Conservation (phyloP, 768 basidiomycete genomes). For the Strobilomyces confusus region DNA sequence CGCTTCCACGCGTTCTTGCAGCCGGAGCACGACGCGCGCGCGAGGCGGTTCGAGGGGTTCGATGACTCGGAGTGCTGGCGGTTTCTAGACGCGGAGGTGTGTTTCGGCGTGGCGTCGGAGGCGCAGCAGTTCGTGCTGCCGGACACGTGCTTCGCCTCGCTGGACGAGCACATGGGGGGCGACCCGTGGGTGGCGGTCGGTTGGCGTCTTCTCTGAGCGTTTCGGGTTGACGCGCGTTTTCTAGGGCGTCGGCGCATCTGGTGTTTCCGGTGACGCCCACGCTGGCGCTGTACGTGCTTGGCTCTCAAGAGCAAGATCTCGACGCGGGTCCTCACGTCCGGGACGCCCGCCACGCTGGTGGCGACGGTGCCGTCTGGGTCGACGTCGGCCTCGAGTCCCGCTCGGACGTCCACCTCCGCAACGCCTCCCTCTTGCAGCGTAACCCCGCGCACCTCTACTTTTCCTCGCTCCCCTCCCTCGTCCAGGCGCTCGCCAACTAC, state of each 20-base stretch:
- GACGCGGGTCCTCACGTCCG: not conserved
- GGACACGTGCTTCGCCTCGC: conserved; percentile 49
- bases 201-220: not conserved
- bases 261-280: conserved; percentile 56
- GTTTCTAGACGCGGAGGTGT: conserved; percentile 47
- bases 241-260: conserved; percentile 44
- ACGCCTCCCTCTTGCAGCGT: conserved; percentile 53
- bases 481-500: conserved; percentile 51
- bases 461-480: conserved; percentile 47
- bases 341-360: not conserved
- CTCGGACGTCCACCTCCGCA: conserved; percentile 57
- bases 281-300: conserved; percentile 51
- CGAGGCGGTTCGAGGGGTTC: conserved; percentile 14
- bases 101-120: conserved; percentile 49
- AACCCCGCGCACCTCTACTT: conserved; percentile 50
- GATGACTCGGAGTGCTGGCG: conserved; percentile 48
- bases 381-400: conserved; percentile 49
- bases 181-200: conserved; percentile 23
- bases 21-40: conserved; percentile 2
- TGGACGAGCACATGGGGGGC: conserved; percentile 44
- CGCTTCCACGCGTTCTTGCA: conserved; percentile 29
- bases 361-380: conserved; percentile 31
- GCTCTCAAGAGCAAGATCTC: conserved; percentile 23
- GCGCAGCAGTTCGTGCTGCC: conserved; percentile 55
- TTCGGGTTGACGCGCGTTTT: not conserved